Conservation (phyloP, 768 basidiomycete species). For the Tylopilus vinaceipallidus region DNA sequence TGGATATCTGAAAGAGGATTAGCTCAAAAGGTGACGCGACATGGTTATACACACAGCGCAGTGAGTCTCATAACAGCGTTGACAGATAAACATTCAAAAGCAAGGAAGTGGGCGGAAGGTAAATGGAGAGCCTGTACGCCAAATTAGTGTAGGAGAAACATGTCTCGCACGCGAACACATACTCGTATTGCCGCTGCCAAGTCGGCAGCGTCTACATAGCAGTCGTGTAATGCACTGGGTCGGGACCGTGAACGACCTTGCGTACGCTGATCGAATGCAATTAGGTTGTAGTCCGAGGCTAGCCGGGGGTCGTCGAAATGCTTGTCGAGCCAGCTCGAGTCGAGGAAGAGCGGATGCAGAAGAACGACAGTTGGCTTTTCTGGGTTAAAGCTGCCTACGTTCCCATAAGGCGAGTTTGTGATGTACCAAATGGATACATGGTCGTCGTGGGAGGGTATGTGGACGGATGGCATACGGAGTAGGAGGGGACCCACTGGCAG, state of each 20-base stretch:
- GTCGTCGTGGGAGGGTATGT: constrained; percentile 60
- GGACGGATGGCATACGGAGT: constrained; percentile 62
- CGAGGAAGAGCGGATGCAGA: constrained; percentile 66
- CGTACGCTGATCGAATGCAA: constrained; percentile 72
- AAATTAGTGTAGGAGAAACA: background rate
- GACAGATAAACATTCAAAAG: constrained; percentile 58
- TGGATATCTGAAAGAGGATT: constrained; percentile 52
- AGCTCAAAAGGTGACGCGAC: constrained; percentile 2
- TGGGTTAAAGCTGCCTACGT: constrained; percentile 66
- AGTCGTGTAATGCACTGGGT: constrained; percentile 58
- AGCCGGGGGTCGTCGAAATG: constrained; percentile 70
- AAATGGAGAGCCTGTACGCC: constrained; percentile 52
- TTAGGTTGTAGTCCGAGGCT: constrained; percentile 57
- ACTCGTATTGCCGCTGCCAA: constrained; percentile 65
- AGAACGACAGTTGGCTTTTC: constrained; percentile 65
- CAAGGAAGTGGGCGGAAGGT: constrained; percentile 69
- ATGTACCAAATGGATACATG: constrained; percentile 70
- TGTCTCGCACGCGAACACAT: constrained; percentile 20
- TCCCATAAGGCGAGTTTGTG: constrained; percentile 57
- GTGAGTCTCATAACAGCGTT: constrained; percentile 64
- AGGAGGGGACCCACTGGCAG: constrained; percentile 26
- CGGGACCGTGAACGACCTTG: constrained; percentile 56
- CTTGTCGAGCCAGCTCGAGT: constrained; percentile 63
- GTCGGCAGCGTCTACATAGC: constrained; percentile 80
- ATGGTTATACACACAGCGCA: constrained; percentile 47